These are phyloP conservation scores for Fusarium sublunatum DNA, from an alignment of 2,329 filamentous ascomycete species.

Conservation along the genomic window DNA sequence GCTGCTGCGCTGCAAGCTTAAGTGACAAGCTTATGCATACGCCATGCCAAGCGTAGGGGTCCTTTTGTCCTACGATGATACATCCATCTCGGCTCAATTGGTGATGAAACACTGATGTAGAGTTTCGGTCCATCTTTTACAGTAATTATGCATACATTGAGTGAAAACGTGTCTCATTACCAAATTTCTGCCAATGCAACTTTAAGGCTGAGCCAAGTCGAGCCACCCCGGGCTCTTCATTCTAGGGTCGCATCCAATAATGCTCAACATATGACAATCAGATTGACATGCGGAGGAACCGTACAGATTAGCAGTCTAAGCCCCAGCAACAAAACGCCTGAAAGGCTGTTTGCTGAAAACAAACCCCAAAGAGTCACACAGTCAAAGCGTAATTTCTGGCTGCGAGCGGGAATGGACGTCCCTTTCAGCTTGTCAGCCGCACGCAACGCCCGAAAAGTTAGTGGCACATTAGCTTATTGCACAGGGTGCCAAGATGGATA, in stretches of 20 bases:
- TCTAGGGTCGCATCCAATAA: background rate
- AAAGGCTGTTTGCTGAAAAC: background rate
- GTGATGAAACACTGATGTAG: background rate
- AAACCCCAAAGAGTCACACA: background rate
- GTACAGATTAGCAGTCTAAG: background rate
- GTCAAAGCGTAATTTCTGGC: constrained; percentile 5
- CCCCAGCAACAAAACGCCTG: constrained; percentile 1
- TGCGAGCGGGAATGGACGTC: constrained; percentile 1
- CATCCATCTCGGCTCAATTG: background rate
- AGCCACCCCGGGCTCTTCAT: background rate
- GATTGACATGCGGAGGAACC: background rate
- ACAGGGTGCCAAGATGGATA: background rate
- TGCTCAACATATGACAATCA: constrained; percentile 1
- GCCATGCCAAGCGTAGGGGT: constrained; percentile 23
- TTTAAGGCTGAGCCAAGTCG: constrained; percentile 3
- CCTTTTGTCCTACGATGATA: constrained; percentile 15
- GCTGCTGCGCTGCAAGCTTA: constrained; percentile 23
- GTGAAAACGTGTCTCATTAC: background rate
- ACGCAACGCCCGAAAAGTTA: background rate
- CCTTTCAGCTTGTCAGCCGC: constrained; percentile 24
- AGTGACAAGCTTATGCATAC: constrained; percentile 30
- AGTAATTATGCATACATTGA: background rate
- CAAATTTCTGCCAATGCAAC: background rate
- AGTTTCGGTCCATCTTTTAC: background rate
- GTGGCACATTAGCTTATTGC: background rate